Base-by-base conservation (phyloP, 2,329 filamentous ascomycete species). In the Tolypocladium pustulatum region DNA sequence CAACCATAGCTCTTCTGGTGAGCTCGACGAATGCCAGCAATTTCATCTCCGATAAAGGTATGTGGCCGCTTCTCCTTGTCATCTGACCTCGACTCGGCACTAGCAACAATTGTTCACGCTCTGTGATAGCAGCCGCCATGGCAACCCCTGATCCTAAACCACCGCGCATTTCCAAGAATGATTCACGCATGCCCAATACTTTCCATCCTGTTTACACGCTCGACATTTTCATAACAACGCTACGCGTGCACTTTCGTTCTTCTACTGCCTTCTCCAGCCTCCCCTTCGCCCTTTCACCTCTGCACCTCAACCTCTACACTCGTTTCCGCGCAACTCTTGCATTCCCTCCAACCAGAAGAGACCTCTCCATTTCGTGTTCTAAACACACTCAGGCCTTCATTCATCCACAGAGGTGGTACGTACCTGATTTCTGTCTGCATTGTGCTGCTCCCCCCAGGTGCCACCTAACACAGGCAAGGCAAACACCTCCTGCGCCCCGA, bases 291-390 rank as follows among this genome's bases (percentile, higher is more conserved):
- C 57, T 55, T 41, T 38, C 57, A 34, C 32, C 37, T 41, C 27
- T 30, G 20, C 53, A 57, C 54, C 54, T 49, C 56, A 52, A 37
- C 25, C 32, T 54, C 51, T 17, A 56, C 61, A 49, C 51, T 58
- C 57, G 55, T 57, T 58, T 59, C 55, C 49, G 38, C 37, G 15
- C 36, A 34, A 13, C 27, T 8, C 20, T 37, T n/a, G 49, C 27
- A 32, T n/a, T 20, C 22, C 25, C 5, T 25, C 32, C 22, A 22
- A 41, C n/a, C 34, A 27, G 17, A 30, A 20, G 13, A 17, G 36
- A 55, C 54, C 15, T 27, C 36, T 32, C 27, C 36, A n/a, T 22
- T 55, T 55, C 15, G 13, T 30, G 3, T 30, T 2, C 20, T 10
- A n/a, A 22, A 12, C 22, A 30, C 32, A 51, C 22, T 10, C 41